Conservation (phyloP, 176 grass and related monocot genomes). For the Puya raimondii region DNA sequence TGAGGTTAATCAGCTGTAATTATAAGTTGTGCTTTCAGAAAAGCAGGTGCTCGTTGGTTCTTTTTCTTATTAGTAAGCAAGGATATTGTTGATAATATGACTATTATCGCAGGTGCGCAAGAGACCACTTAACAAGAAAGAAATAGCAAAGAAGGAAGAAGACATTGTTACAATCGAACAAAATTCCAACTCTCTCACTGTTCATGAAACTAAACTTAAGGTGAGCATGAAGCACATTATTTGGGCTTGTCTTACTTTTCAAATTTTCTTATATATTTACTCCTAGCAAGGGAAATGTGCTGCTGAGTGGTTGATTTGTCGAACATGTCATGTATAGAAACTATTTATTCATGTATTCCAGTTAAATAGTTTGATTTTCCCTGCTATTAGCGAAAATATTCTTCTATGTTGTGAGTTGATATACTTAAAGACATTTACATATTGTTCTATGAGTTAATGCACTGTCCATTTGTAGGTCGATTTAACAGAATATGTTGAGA, state of each 20-base stretch:
- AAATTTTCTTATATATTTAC: neutral
- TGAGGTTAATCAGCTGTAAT: too few species aligned
- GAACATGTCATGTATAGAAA: too few species aligned
- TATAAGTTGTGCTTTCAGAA: too few species aligned
- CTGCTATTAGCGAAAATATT: neutral
- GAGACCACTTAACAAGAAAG: slow-evolving; percentile 95
- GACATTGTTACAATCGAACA: slow-evolving; percentile 89
- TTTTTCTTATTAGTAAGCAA: neutral
- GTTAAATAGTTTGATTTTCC: too few species aligned
- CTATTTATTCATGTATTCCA: too few species aligned
- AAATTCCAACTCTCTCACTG: slow-evolving; percentile 64
- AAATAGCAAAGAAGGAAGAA: slow-evolving; percentile 90
- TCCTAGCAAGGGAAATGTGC: neutral
- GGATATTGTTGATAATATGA: neutral
- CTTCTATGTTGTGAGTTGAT: neutral
- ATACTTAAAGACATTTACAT: neutral
- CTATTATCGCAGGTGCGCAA: slow-evolving; percentile 66
- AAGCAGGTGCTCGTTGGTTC: too few species aligned
- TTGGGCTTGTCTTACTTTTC: slow-evolving; percentile 18
- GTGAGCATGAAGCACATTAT: slow-evolving; percentile 29
- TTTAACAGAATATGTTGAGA: slow-evolving; percentile 96
- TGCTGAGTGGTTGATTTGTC: too few species aligned
- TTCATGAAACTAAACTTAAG: slow-evolving; percentile 99
- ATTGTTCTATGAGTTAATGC: neutral
- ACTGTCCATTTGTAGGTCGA: slow-evolving; percentile 55